Base-by-base conservation (phyloP, 2,329 filamentous ascomycete species). In the Fusarium nisikadoi region DNA sequence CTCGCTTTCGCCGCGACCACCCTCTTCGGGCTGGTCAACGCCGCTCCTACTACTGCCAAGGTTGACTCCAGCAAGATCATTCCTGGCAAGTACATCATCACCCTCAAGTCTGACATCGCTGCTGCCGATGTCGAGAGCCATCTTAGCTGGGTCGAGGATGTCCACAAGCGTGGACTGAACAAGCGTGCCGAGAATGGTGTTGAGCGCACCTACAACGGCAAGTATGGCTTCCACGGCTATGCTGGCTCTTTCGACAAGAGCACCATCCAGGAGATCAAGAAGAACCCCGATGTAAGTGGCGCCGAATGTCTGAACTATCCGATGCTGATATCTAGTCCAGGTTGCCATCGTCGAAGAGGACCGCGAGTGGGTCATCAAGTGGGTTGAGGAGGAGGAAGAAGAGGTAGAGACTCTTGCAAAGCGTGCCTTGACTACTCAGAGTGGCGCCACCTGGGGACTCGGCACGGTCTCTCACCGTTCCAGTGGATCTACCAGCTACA, bases 61-160 rank as follows among this genome's bases (percentile, higher is more conserved):
- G 66, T 62, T 31, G 69, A 65, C 55, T 55, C 69, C 14, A 67
- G 61, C 42, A 36, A 73, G 36, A 62, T 82, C 58, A 72, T 84
- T 49, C 75, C 81, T 52, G 80, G 79, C 73, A 85, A 84, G 60
- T 92, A 89, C 81, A 90, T 91, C 73, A 85, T 91, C 41, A 88
- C 91, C 53, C 90, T 90, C 80, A 88, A 90, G 80, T 81, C 82
- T 70, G 84, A 83, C 57, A 82, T 83, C 71, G 80, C 80, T 54
- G 78, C 83, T 23, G 81, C 82, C 7, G 82, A 81, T 38, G 82
- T 90, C 71, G 79, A 83, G 42, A 80, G 81, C 49, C 86, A 90
- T 77, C 77, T 88, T 71, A 76, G 78, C 49, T 85, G 83, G 73
- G 83, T 90, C 71, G 83, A 83, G n/a, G 81, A 85, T 43, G 79